Evolutionary conservation across 2,329 filamentous ascomycete species (phyloP), one percentile per base, ranked within the genome.

Genomic region (Penicillium thymicola): DNA sequence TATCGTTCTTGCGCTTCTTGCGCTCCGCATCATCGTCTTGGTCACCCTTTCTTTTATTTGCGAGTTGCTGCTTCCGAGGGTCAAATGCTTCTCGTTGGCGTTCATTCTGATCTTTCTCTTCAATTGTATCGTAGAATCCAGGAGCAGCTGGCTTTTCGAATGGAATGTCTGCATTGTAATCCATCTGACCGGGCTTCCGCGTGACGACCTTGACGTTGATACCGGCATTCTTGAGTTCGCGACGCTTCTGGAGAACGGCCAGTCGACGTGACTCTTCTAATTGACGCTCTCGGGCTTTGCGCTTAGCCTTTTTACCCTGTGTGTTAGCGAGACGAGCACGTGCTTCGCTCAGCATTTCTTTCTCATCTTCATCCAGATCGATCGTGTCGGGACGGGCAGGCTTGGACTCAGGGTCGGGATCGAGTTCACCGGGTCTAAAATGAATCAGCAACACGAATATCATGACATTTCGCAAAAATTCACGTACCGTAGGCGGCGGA

Each of bases 261-360:
- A 99, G 77, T 54, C 94, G 85, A 58, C 93, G 86, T 14, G 92
- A 96, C 78, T 97, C 93, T 72, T 99, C 94, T 65, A 99, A 83
- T 72, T 97, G 93, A 61, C 94, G 84, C 76, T 99, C 94, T 68
- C 94, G 85, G 34, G 94, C 94, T 81, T 99, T 99, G 65, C 94
- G 82, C 81, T 99, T 99, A 7, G 94, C 94, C 79, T 99, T 99
- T 78, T 99, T 99, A 72, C 94, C 94, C 76, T 97, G 94, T 11
- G 94, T 97, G 70, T 99, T 99, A 61, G 94, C 94, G 62, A 99
- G 80, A 78, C 94, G 91, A 54, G 94, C 94, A 71, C 94, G 90
- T 65, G 94, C 94, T 78, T 99, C 94, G 72, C 92, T 97, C 69
- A 99, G 77, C 94, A 99, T 99, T 76, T 99, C 94, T 79, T 99